phyloP scores from a whole-genome alignment of 371 early-diverging fungal genomes.

The Entomophthora muscae region DNA sequence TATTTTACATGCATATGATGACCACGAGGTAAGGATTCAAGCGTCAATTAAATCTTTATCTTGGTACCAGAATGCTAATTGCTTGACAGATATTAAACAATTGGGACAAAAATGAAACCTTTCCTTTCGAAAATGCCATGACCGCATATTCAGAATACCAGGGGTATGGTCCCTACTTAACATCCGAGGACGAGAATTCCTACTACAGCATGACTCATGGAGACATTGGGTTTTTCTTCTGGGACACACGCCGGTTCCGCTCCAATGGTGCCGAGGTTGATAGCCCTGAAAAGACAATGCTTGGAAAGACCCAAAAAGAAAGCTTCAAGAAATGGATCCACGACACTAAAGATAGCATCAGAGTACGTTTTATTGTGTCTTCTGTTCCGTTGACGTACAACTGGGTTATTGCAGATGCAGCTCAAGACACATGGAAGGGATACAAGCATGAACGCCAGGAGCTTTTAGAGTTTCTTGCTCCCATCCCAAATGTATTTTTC shows the following conservation, averaged over 20 bases:
- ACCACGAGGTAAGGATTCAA: constrained; percentile 20
- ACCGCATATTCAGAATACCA: constrained; percentile 23
- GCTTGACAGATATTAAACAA: constrained; percentile 18
- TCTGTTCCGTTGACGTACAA: constrained; percentile 22
- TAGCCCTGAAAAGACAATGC: constrained; percentile 14
- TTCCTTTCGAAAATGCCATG: constrained; percentile 19
- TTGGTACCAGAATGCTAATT: too few species aligned
- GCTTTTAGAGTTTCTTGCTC: constrained; percentile 15
- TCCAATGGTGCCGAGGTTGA: constrained; percentile 13
- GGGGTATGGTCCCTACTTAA: constrained; percentile 11
- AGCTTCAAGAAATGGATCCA: neutral
- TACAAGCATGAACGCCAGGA: constrained; percentile 21
- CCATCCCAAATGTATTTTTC: constrained; percentile 20
- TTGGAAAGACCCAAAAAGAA: constrained; percentile 16
- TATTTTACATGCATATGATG: constrained; percentile 26
- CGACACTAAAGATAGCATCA: constrained; percentile 17
- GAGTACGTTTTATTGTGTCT: constrained; percentile 23
- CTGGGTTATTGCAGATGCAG: constrained; percentile 18
- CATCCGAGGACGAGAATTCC: constrained; percentile 12
- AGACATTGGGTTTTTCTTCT: constrained; percentile 21
- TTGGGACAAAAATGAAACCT: constrained; percentile 16
- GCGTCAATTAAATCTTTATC: too few species aligned
- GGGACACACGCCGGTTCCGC: constrained; percentile 28
- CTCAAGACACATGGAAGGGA: constrained; percentile 25
- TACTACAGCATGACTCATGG: constrained; percentile 23